Conservation (phyloP, 768 basidiomycete species). For the Hypholoma sublateritium region DNA sequence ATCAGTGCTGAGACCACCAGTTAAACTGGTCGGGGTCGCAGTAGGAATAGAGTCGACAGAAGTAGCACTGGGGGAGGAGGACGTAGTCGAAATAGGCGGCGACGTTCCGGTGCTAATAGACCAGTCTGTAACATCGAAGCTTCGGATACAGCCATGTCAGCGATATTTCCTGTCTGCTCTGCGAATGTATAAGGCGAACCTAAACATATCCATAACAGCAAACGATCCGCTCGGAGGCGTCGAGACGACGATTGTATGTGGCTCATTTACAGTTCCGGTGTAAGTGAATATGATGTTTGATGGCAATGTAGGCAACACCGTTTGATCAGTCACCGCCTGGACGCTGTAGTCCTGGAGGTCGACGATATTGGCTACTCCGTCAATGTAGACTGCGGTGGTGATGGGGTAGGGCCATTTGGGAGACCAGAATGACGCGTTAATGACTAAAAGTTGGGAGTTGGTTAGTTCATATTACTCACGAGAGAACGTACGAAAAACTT, state of each 20-base stretch:
- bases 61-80: too few relatives aligned
- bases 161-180: background rate
- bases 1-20: too few relatives aligned
- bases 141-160: background rate
- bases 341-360: slow-evolving; percentile 23
- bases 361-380: slow-evolving; percentile 13
- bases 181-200: slow-evolving; percentile 1
- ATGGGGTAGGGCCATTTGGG: background rate
- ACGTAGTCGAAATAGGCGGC: too few relatives aligned
- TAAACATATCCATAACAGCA: slow-evolving; percentile 10
- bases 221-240: background rate
- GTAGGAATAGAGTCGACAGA: background rate
- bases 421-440: background rate
- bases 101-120: too few relatives aligned
- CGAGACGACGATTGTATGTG: slow-evolving; percentile 10
- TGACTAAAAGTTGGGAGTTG: too few relatives aligned
- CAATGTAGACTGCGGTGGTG: background rate
- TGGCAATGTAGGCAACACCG: background rate
- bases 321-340: background rate
- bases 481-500: background rate
- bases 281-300: slow-evolving; percentile 5
- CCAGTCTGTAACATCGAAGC: background rate
- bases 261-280: background rate
- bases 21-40: background rate
- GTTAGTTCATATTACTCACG: too few relatives aligned